Evolutionary conservation across 106 monocot species (phyloP), one percentile per base, ranked within the genome.

Genomic region (Acorus gramineus): DNA sequence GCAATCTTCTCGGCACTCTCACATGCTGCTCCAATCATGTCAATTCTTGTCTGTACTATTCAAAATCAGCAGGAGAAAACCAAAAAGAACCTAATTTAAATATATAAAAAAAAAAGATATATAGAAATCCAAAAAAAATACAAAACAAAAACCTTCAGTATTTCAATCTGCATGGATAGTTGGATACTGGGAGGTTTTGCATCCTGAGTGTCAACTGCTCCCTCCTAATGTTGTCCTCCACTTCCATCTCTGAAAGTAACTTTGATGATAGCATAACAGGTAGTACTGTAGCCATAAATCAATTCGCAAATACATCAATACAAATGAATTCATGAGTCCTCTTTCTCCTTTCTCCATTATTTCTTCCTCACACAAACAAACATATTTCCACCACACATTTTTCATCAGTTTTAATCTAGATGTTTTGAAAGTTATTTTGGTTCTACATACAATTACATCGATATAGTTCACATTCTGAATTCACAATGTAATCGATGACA

Each of bases 211-310:
- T 62, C 62, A 96, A 69, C 52, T 78, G 77, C 50, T 96, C 96
- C 68, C 85, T 87, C 65, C 81, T 96, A 14, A 79, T 48, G 49
- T 80, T 85, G 50, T 96, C 96, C 62, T 96, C 96, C 60, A 64
- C 67, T 81, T 96, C 96, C 80, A 91, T 96, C 80, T 96, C 96
- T 5, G 96, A 91, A 49, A 96, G 77, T 57, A 96, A 78, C 79
- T 96, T 96, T 47, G 96, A 83, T 68, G 96, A 96, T 64, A 96
- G 57, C 96, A 96, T 96, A 8, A 96, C 87, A 67, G 96, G 96
- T 14, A 96, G 72, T 80, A 96, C 96, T 96, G 72, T 63, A 63
- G 60, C 44, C 70, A 64, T 53, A 55, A 56, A 53, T 10, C 2
- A 5, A 53, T 66, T 9, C 49, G 44, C 57, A 63, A 44, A 4